phyloP scores from a whole-genome alignment of 768 basidiomycete species.

The Boletus reticuloceps region DNA sequence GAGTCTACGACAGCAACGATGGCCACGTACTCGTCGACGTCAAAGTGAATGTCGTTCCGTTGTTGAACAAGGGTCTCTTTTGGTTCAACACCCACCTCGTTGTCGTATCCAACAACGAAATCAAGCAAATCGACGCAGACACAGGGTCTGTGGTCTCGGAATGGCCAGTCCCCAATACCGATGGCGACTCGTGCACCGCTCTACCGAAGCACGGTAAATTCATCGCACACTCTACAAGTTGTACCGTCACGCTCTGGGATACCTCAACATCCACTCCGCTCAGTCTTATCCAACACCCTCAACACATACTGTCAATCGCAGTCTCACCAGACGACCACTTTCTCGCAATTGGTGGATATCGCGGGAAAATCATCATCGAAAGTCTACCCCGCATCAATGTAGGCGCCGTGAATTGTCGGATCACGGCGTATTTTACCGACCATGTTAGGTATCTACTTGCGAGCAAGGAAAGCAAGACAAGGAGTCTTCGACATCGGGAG shows the following conservation, averaged over 20 bases:
- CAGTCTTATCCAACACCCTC: not conserved
- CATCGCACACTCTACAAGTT: not conserved
- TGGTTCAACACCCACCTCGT: not conserved
- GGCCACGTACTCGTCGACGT: not conserved
- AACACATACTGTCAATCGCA: not conserved
- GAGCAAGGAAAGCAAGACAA: too few relatives aligned
- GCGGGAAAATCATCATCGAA: not conserved
- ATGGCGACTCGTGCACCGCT: rapidly evolving
- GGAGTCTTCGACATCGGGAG: too few relatives aligned
- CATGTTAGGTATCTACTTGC: too few relatives aligned
- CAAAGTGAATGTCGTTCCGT: not conserved
- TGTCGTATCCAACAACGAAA: not conserved
- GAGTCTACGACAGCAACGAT: not conserved
- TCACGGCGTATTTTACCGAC: not conserved
- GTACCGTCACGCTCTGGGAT: not conserved
- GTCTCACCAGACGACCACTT: not conserved
- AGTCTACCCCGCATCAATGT: not conserved
- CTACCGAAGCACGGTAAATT: not conserved
- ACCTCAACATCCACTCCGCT: not conserved
- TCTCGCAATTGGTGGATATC: not conserved
- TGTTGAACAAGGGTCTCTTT: not conserved
- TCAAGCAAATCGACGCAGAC: not conserved
- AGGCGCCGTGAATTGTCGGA: not conserved
- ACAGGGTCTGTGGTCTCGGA: not conserved
- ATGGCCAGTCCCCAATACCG: not conserved